phyloP scores from a whole-genome alignment of 73 alveolate species.

The Paramecium biaurelia region DNA sequence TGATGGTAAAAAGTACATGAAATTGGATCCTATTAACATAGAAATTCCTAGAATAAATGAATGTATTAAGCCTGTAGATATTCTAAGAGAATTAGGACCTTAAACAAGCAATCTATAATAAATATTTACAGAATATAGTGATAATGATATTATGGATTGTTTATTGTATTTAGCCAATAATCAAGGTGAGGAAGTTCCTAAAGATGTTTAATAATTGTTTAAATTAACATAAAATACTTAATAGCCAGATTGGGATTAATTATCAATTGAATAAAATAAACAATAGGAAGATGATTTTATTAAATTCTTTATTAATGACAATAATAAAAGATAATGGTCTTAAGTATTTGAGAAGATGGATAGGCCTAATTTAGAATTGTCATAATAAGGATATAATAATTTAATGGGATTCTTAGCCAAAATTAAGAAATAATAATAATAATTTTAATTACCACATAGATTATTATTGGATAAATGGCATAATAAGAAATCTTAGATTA shows the following conservation, averaged over 20 bases:
- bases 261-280: not conserved
- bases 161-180: not conserved
- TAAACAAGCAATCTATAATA: not conserved
- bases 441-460: slow-evolving; percentile 21
- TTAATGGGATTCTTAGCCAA: not conserved
- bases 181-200: not conserved
- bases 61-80: not conserved
- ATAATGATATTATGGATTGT: slow-evolving; percentile 17
- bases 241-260: not conserved
- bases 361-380: not conserved
- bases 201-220: not conserved
- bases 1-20: slow-evolving; percentile 6
- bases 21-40: not conserved
- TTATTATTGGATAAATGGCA: slow-evolving; percentile 51
- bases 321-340: not conserved
- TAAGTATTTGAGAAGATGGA: not conserved
- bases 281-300: slow-evolving; percentile 11
- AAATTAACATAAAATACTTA: not conserved
- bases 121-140: not conserved
- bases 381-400: not conserved
- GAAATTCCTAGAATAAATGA: slow-evolving; percentile 25
- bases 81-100: slow-evolving; percentile 10
- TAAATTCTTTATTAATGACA: not conserved
- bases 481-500: slow-evolving; percentile 37
- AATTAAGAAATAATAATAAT: not conserved